Evolutionary conservation across 2,329 filamentous ascomycete genomes (phyloP), one percentile per base, ranked within the genome.

Genomic region (Metarhizium rileyi): DNA sequence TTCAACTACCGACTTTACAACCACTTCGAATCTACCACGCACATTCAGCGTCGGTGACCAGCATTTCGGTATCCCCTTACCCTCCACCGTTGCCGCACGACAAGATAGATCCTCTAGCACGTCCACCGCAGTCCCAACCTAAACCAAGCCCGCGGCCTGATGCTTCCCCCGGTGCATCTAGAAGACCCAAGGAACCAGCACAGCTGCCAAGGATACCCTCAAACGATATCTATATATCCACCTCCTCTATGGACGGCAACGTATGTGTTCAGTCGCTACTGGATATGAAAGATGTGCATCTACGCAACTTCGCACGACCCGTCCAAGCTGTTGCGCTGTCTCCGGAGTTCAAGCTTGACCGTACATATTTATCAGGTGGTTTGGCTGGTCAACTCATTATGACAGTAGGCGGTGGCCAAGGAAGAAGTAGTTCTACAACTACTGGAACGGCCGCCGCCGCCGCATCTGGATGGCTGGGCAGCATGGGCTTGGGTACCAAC

Each of bases 321-420:
- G 83, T 98, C 3, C 90, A 96, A 61, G 83, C 90, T 5, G 89
- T 98, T 2, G 88, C 90, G 0, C 69, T 98, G n/a, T 97, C 93
- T 0, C 93, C 93, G 0, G 90, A 97, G 47, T 98, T 89, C 71
- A 95, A 87, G 64, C 87, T 78, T 50, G 93, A 98, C 63, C 78
- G 84, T 50, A 87, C 84, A 2, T 98, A 96, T 63, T 70, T 98
- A 1, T 97, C 91, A 0, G 93, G 93, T 40, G 93, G 94, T 0
- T 75, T 89, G 44, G 88, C 91, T 22, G 93, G 91, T 0, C 88
- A 87, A 56, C 74, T 98, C 10, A 85, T 98, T 30, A 71, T 97
- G 43, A 97, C 93, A 0, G 77, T 84, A 1, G 90, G 90, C 7
- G 90, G 88, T 1, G 84, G 84, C 30, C 71, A 82, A 18, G 91